A percentile compares a stretch with the other conserved stretches of the same genome.
Conservation (phyloP, 2,329 filamentous ascomycete genomes). For the Fusarium sororula region DNA sequence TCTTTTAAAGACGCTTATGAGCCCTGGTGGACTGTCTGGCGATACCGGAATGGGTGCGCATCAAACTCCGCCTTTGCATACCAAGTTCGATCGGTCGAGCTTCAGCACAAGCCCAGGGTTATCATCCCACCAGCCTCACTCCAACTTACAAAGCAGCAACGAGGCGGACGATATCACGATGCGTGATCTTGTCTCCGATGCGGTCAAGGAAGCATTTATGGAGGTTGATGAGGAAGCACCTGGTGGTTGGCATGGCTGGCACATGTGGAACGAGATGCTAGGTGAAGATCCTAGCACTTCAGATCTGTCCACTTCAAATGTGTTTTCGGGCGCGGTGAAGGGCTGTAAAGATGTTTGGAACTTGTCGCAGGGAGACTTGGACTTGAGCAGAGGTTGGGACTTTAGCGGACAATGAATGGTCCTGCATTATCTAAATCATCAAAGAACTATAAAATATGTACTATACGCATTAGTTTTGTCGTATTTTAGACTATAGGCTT, state of each 20-base stretch:
- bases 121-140: not conserved
- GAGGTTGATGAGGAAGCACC: not conserved
- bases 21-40: not conserved
- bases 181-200: not conserved
- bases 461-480: too few relatives aligned
- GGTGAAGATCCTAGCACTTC: not conserved
- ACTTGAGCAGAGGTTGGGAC: not conserved
- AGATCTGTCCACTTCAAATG: not conserved
- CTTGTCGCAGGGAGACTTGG: not conserved
- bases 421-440: not conserved
- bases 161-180: not conserved
- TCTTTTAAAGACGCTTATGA: not conserved
- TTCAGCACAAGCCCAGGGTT: not conserved
- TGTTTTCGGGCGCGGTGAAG: not conserved
- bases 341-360: not conserved
- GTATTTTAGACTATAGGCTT: accelerated
- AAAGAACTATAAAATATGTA: too few relatives aligned
- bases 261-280: not conserved
- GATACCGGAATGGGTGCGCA: not conserved
- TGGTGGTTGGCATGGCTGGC: not conserved
- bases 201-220: not conserved
- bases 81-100: not conserved
- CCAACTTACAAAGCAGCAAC: accelerated
- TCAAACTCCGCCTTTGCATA: not conserved
- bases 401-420: not conserved